Evolutionary conservation across 257 asterid species (phyloP).

Genomic region (Plantago ovata): DNA sequence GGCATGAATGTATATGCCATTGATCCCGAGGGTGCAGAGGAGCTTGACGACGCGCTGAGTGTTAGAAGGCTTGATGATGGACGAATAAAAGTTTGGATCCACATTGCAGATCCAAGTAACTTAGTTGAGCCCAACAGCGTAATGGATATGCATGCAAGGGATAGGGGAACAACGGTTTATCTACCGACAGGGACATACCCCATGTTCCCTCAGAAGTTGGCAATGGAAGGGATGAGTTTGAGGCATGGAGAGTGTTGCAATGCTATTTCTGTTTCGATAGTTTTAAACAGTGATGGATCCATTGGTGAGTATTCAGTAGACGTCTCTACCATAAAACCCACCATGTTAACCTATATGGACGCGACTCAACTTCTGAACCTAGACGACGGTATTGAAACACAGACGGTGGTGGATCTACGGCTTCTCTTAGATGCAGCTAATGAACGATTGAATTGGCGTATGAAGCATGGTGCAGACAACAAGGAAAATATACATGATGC

Average conservation of each 20-base stretch:
- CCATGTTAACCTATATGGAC: slow-evolving; percentile 96
- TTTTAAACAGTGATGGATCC: slow-evolving; percentile 87
- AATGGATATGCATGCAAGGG: slow-evolving; percentile 95
- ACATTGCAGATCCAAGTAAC: slow-evolving; percentile 90
- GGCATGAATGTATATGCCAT: slow-evolving; percentile 90
- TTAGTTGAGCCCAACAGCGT: slow-evolving; percentile 78
- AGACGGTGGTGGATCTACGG: slow-evolving; percentile 76
- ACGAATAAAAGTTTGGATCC: slow-evolving; percentile 88
- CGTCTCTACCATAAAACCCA: slow-evolving; percentile 79
- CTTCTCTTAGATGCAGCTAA: slow-evolving; percentile 89
- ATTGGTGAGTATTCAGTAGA: slow-evolving; percentile 89
- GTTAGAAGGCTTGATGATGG: slow-evolving; percentile 93
- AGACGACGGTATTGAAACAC: slow-evolving; percentile 83
- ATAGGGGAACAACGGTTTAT: slow-evolving; percentile 83
- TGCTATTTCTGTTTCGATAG: slow-evolving; percentile 80
- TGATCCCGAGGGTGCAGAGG: slow-evolving; percentile 99
- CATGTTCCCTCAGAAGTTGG: slow-evolving; percentile 92
- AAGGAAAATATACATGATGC: slow-evolving; percentile 66
- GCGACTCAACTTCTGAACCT: slow-evolving; percentile 90
- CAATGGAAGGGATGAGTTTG: too few species aligned
- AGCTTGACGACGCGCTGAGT: slow-evolving; percentile 97
- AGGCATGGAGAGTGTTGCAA: slow-evolving; percentile 80
- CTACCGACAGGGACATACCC: slow-evolving; percentile 92
- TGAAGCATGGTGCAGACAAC: slow-evolving; percentile 83
- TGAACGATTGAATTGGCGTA: slow-evolving; percentile 78